A percentile compares a stretch with the other conserved stretches of the same genome.
Conservation (phyloP, 2,329 filamentous ascomycete genomes). For the Colletotrichum cereale region DNA sequence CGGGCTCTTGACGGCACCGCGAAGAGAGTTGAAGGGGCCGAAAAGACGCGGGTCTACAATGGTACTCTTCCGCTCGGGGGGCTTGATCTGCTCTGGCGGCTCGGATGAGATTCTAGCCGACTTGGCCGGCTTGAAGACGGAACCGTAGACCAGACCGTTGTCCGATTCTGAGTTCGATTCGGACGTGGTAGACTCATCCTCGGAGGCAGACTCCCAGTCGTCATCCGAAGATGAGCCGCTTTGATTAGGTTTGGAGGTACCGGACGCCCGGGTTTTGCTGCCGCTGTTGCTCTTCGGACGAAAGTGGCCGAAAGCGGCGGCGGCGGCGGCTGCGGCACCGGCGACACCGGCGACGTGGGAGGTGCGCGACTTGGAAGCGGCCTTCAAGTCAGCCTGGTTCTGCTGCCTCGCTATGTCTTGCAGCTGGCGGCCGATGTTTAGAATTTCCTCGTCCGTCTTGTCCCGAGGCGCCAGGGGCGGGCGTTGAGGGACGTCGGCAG, state of each 20-base stretch:
- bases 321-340: constrained; percentile 44
- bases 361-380: constrained; percentile 54
- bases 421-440: constrained; percentile 67
- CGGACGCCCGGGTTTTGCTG: constrained; percentile 52
- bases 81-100: constrained; percentile 38
- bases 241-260: constrained; percentile 55
- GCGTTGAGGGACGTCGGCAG: constrained; percentile 40
- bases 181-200: constrained; percentile 58
- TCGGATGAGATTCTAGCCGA: constrained; percentile 36
- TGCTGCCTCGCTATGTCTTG: constrained; percentile 65
- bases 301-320: constrained; percentile 56
- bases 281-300: constrained; percentile 54
- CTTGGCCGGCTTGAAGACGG: constrained; percentile 45
- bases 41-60: constrained; percentile 70
- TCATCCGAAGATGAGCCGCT: constrained; percentile 54
- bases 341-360: constrained; percentile 55
- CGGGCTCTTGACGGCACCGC: constrained; percentile 66
- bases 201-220: constrained; percentile 70
- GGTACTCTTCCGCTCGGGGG: constrained; percentile 49
- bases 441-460: constrained; percentile 69
- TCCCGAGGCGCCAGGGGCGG: constrained; percentile 44
- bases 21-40: constrained; percentile 72
- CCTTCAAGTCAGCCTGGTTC: constrained; percentile 62
- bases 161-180: constrained; percentile 59
- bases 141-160: constrained; percentile 59